Evolutionary conservation across 495 filamentous ascomycete species (phyloP).

Genomic region (Schizothecium vesticola): DNA sequence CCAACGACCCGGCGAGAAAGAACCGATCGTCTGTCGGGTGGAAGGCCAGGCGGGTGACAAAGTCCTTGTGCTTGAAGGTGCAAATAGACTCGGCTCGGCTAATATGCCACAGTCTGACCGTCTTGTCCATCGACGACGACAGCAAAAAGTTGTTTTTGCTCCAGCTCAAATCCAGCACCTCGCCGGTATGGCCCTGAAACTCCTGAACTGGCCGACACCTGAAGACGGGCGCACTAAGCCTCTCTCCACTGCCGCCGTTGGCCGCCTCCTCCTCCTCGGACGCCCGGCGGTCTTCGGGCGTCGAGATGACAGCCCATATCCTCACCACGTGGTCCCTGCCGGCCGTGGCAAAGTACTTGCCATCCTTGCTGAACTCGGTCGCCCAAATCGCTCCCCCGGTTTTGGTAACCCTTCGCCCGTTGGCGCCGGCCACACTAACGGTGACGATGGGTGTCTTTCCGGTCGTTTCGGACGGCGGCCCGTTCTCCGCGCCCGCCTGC

Average conservation of each 20-base stretch:
- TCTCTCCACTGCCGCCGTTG: constrained; percentile 43
- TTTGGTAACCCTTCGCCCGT: constrained; percentile 27
- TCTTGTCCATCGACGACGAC: constrained; percentile 98
- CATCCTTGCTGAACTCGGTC: constrained; percentile 87
- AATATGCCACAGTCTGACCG: constrained; percentile 91
- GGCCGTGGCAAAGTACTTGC: constrained; percentile 81
- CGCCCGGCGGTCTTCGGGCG: constrained; percentile 65
- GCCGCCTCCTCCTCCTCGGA: constrained; percentile 68
- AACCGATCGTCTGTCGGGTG: constrained; percentile 94
- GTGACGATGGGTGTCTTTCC: constrained; percentile 31
- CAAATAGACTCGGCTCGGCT: constrained; percentile 82
- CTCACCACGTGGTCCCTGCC: constrained; percentile 83
- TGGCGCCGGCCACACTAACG: constrained; percentile 35
- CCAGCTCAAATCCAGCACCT: constrained; percentile 91
- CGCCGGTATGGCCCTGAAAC: constrained; percentile 79
- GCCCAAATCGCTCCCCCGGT: constrained; percentile 75
- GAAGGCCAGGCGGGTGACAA: constrained; percentile 91
- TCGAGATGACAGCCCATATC: constrained; percentile 86
- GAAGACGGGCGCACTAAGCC: constrained; percentile 90
- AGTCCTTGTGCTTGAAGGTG: constrained; percentile 94
- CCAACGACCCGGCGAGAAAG: constrained; percentile 89
- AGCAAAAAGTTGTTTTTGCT: constrained; percentile 99
- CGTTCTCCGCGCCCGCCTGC: constrained; percentile 7
- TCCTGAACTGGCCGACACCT: constrained; percentile 67
- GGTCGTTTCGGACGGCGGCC: background rate